Percentiles rank a stretch among this genome's conserved stretches.
Conservation (phyloP, 805 yeast genomes). For the Pichia phayaonensis region DNA sequence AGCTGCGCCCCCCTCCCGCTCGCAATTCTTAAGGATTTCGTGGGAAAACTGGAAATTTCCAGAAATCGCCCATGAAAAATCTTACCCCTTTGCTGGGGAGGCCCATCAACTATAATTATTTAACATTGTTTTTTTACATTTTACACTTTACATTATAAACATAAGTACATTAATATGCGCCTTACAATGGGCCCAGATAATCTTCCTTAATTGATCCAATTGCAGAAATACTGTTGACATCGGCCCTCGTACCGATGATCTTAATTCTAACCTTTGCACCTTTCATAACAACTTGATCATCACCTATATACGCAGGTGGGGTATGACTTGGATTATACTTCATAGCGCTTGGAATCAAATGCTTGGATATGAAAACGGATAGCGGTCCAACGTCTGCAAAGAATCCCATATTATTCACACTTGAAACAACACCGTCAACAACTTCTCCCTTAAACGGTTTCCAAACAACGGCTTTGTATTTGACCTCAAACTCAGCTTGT, state of each 20-base stretch:
- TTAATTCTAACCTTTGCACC: constrained; percentile 91
- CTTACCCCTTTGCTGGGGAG: background rate
- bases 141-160: background rate
- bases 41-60: background rate
- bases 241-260: constrained; percentile 95
- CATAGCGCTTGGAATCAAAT: constrained; percentile 91
- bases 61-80: background rate
- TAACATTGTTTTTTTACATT: background rate
- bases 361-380: constrained; percentile 90
- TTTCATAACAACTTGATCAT: constrained; percentile 90
- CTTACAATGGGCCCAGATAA: constrained; percentile 75
- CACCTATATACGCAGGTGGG: constrained; percentile 96
- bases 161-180: background rate
- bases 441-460: constrained; percentile 98
- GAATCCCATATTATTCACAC: constrained; percentile 90
- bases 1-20: no score
- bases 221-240: constrained; percentile 94
- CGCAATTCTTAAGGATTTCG: no score
- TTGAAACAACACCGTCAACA: constrained; percentile 92
- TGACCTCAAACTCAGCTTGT: constrained; percentile 92
- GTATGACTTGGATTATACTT: constrained; percentile 89
- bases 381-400: constrained; percentile 98
- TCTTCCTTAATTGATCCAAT: constrained; percentile 98
- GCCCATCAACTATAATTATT: background rate
- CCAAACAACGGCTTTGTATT: constrained; percentile 95